A percentile compares a stretch with the other conserved stretches of the same genome.
Conservation (phyloP, 2,329 filamentous ascomycete species). For the Aspergillus niger region DNA sequence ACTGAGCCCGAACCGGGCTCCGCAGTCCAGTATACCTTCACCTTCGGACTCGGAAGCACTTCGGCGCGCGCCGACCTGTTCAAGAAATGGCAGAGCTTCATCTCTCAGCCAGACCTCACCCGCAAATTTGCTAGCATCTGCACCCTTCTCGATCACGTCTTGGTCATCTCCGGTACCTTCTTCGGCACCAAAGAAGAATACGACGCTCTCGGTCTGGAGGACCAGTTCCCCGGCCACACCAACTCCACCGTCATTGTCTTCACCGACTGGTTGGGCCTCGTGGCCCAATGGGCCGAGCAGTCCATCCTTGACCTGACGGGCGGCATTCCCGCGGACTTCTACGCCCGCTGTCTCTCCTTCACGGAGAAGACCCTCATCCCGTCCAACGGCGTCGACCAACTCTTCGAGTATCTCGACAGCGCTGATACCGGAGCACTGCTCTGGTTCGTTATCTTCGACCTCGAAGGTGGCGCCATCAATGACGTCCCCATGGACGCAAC, state of each 20-base stretch:
- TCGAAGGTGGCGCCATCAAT: constrained; percentile 61
- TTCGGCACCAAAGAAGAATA: constrained; percentile 63
- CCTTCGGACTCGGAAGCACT: constrained; percentile 51
- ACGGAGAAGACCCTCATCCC: constrained; percentile 52
- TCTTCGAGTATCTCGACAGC: constrained; percentile 59
- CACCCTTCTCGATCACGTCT: constrained; percentile 56
- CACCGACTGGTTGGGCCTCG: constrained; percentile 32
- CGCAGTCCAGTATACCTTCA: constrained; percentile 62
- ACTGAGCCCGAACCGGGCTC: constrained; percentile 40
- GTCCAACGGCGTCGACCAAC: constrained; percentile 46
- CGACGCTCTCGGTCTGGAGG: constrained; percentile 39
- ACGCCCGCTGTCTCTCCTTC: constrained; percentile 60
- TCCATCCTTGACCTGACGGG: constrained; percentile 27
- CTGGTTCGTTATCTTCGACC: constrained; percentile 66
- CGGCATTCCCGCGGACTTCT: constrained; percentile 55
- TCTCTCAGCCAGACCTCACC: constrained; percentile 57
- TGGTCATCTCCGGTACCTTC: constrained; percentile 62
- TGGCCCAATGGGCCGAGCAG: constrained; percentile 30
- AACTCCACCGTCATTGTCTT: constrained; percentile 27
- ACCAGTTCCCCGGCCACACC: constrained; percentile 25
- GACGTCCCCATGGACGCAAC: constrained; percentile 60
- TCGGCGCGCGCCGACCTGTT: constrained; percentile 54
- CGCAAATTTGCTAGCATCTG: constrained; percentile 61
- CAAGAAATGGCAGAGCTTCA: constrained; percentile 60
- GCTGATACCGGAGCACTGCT: constrained; percentile 54